Evolutionary conservation across 352 stramenopile genomes (phyloP), one percentile per base, ranked within the genome.

Genomic region (Pythium vanterpoolii): DNA sequence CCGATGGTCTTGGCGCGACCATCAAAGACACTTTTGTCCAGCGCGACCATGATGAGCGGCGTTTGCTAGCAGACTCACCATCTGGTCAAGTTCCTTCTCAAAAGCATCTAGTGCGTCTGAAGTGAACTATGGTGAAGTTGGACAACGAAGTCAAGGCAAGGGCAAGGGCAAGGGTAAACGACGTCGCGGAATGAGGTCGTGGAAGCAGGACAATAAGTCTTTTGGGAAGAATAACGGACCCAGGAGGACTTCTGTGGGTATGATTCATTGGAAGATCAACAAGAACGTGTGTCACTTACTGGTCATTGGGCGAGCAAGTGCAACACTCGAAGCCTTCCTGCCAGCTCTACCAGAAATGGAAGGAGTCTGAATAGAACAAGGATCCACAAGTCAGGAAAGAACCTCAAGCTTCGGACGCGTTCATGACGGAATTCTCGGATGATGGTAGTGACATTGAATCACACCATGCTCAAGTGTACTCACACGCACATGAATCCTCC

Each of bases 361-460:
- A n/a, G n/a, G 34, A 51, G 33, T 63, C 56, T 23, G 6, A 33
- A 23, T 5, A 48, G 9, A 38, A 10, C 24, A 59, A 36, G n/a
- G 31, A 30, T n/a, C n/a, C n/a, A n/a, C n/a, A n/a, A n/a, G n/a
- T n/a, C n/a, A n/a, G n/a, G n/a, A n/a, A n/a, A n/a, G n/a, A n/a
- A n/a, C n/a, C n/a, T n/a, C n/a, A n/a, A n/a, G n/a, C n/a, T n/a
- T n/a, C n/a, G n/a, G n/a, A n/a, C n/a, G n/a, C n/a, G 8, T 60
- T 65, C 31, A 65, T 65, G 58, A 59, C 49, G 4, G 18, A 59
- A 26, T 55, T 59, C 28, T 65, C 58, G 5, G 49, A 65, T 26
- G 58, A 65, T 31, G 60, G 58, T 28, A 49, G 55, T 28, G 58
- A 60, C 4, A 9, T 19, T 16, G 58, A 60, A 40, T n/a, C 49